Conservation (phyloP, 2,329 filamentous ascomycete species). For the Epichloe sp. region DNA sequence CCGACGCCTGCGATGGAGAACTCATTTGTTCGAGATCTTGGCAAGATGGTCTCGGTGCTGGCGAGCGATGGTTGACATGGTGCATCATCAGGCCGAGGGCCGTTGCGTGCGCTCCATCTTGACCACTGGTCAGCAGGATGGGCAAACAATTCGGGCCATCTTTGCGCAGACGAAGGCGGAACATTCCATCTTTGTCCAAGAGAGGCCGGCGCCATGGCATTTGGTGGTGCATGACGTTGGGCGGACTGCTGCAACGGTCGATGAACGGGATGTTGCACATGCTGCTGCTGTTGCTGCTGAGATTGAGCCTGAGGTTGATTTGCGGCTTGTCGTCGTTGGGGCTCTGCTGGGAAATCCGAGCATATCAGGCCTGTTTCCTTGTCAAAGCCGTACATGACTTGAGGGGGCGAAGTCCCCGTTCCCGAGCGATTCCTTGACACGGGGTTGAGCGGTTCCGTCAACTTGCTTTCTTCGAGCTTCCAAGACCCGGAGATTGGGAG, state of each 20-base stretch:
- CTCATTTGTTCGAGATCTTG: constrained; percentile 27
- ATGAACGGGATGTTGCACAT: neutral
- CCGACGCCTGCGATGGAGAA: constrained; percentile 23
- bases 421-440: constrained; percentile 21
- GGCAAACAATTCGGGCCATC: constrained; percentile 35
- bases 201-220: neutral
- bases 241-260: neutral
- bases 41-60: constrained; percentile 17
- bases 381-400: constrained; percentile 28
- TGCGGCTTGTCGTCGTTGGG: constrained; percentile 9
- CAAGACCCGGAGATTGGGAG: constrained; percentile 33
- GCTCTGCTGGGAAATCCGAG: constrained; percentile 7
- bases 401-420: constrained; percentile 17
- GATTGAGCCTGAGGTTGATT: neutral
- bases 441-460: constrained; percentile 34
- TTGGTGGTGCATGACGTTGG: neutral
- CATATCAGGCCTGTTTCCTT: constrained; percentile 34
- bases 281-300: neutral
- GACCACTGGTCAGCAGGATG: constrained; percentile 6
- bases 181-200: constrained; percentile 18
- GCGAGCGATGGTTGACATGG: constrained; percentile 10
- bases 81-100: constrained; percentile 6
- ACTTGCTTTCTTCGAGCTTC: constrained; percentile 41
- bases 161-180: constrained; percentile 37
- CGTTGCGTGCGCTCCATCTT: constrained; percentile 3